These are phyloP conservation scores for Breynia disticha DNA, from an alignment of 441 rosid genomes.

Conservation along the genomic window DNA sequence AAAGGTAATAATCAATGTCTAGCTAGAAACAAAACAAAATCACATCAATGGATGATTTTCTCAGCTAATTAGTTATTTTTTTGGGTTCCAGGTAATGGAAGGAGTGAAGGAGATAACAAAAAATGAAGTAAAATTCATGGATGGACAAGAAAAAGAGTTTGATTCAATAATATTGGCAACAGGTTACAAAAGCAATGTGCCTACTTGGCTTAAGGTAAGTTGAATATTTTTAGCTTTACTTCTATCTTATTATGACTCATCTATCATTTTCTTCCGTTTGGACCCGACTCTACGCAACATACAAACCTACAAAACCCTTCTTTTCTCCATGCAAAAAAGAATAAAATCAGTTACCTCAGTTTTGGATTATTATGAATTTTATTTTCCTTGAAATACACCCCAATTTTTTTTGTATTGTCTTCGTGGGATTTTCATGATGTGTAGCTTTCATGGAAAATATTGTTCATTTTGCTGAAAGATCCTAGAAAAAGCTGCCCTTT, in stretches of 20 bases:
- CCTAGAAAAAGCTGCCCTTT: too few relatives aligned
- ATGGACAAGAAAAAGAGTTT: slow-evolving; percentile 64
- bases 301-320: slow-evolving; percentile 48
- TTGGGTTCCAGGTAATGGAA: slow-evolving; percentile 37
- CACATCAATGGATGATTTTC: not conserved
- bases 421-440: slow-evolving; percentile 3
- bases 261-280: slow-evolving; percentile 40
- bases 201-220: slow-evolving; percentile 82
- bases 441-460: slow-evolving; percentile 23
- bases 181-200: slow-evolving; percentile 81
- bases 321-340: slow-evolving; percentile 56
- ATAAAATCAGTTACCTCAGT: slow-evolving; percentile 19
- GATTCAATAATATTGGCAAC: slow-evolving; percentile 85
- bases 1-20: slow-evolving; percentile 30
- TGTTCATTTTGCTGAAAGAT: too few relatives aligned
- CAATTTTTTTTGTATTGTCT: not conserved
- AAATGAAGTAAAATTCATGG: slow-evolving; percentile 58
- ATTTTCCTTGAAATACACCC: slow-evolving; percentile 10
- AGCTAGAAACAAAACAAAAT: too few relatives aligned
- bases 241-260: slow-evolving; percentile 25
- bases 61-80: slow-evolving; percentile 4
- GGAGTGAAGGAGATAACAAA: slow-evolving; percentile 73
- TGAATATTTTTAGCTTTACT: slow-evolving; percentile 5
- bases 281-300: slow-evolving; percentile 26
- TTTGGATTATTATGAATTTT: slow-evolving; percentile 11